Base-by-base conservation (phyloP, 139 green algal species). In the Parachlorella kessleri region DNA sequence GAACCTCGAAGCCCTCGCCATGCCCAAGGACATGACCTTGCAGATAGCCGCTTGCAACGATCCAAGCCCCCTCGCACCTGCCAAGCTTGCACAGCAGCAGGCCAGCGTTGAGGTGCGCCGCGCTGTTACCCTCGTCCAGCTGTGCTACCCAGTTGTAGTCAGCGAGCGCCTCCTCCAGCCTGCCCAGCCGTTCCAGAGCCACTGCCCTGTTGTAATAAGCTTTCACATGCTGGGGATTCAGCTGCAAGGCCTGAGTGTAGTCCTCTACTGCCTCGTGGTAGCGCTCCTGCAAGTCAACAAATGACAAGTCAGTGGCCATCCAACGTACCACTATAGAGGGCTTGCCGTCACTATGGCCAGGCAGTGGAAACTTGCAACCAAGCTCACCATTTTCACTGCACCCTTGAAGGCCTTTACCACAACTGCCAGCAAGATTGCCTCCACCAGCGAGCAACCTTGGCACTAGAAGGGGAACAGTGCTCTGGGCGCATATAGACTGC, bases 181-280 rank as follows among this genome's bases (percentile, higher is more conserved):
- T 82, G 14, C 76, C 66, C 59, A 93, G 82, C 40, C 87, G 85
- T 66, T 91, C 87, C 42, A 80, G 75, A 21, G 69, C 70, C 33
- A 76, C 66, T 8, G 76, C 81, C 5, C 81, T 55, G 53, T 79
- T 79, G 59, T 76, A 79, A 3, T 33, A 30, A 23, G 75, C 81
- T 28, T 86, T 79, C 48, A 85, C 88, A 81, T 94, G 95, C 0
- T 86, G 91, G 7, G 93, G 85, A 86, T 97, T 97, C 87, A 94
- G 90, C 78, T 77, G 28, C n/a, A 98, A 88, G 1, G 94, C 93
- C 24, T 32, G 30, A 0, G 73, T 93, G 88, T 97, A 98, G 80
- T 97, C 94, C 0, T 55, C 14, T 3, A 98, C 87, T 2, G 94
- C 94, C 26, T 72, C 79, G 66, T 94, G 85, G 69, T 95, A 92